Evolutionary conservation across 257 asterid species (phyloP).

Genomic region (Salvia rosmarinus): DNA sequence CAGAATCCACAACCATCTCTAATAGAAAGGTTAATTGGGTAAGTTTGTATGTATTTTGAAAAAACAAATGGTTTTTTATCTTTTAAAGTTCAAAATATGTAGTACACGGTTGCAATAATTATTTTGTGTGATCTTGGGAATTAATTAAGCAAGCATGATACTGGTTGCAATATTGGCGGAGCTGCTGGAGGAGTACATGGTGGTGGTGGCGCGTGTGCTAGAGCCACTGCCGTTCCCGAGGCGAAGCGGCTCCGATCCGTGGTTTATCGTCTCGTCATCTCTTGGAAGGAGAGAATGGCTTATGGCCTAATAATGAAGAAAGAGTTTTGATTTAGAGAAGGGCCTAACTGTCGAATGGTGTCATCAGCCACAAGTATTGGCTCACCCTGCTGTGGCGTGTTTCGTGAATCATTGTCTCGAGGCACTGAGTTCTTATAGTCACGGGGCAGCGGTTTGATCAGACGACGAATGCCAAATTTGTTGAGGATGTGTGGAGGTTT

Average conservation of each 20-base stretch:
- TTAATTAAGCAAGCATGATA: slow-evolving; percentile 43
- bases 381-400: slow-evolving; percentile 39
- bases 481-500: slow-evolving; percentile 45
- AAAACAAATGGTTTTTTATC: too few species aligned
- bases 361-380: slow-evolving; percentile 46
- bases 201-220: slow-evolving; percentile 67
- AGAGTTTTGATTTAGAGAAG: slow-evolving; percentile 27
- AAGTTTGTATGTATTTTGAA: too few species aligned
- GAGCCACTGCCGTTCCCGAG: too few species aligned
- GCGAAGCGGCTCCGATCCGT: too few species aligned
- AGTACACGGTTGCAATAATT: too few species aligned
- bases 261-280: slow-evolving; percentile 36
- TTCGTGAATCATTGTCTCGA: slow-evolving; percentile 49
- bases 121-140: neutral
- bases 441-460: slow-evolving; percentile 41
- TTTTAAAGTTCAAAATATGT: too few species aligned
- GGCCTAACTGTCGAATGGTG: slow-evolving; percentile 54
- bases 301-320: slow-evolving; percentile 34
- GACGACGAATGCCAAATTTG: slow-evolving; percentile 33
- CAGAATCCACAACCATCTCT: too few species aligned
- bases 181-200: slow-evolving; percentile 66
- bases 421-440: slow-evolving; percentile 39
- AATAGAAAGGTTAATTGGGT: too few species aligned
- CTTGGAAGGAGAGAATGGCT: slow-evolving; percentile 44
- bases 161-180: slow-evolving; percentile 67